A percentile compares a stretch with the other conserved stretches of the same genome.
phyloP scores from a whole-genome alignment of 192 early-diverging fungal genomes.

The Chytriomyces hyalinus region DNA sequence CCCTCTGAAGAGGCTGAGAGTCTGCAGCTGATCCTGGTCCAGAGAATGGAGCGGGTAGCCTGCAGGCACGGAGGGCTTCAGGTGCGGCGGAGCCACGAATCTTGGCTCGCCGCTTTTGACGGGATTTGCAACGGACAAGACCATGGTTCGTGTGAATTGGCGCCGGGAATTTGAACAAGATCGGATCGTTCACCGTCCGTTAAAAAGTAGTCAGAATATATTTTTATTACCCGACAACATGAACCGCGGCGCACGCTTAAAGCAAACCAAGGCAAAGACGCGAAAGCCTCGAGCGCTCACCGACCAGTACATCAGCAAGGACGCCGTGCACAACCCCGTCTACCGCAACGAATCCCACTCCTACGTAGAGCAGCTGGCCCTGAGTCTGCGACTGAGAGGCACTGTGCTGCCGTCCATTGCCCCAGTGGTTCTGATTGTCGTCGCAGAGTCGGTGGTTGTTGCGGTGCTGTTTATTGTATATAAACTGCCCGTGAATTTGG shows the following conservation, averaged over 20 bases:
- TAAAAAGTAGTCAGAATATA: not conserved
- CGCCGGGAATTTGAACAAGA: too few species aligned
- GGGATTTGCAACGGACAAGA: too few species aligned
- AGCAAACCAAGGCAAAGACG: not conserved
- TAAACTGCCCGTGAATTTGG: conserved; percentile 20
- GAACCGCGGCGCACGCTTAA: not conserved
- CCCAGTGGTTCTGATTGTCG: conserved; percentile 15
- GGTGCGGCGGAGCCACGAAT: not conserved
- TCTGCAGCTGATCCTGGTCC: not conserved
- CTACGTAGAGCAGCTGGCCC: conserved; percentile 10
- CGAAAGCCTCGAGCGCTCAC: conserved; percentile 1
- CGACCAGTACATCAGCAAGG: conserved; percentile 12
- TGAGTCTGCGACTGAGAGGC: conserved; percentile 6
- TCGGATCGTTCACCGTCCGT: too few species aligned
- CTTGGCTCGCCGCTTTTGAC: not conserved
- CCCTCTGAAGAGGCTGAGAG: not conserved
- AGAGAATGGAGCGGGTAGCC: not conserved
- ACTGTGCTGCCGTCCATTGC: conserved; percentile 32
- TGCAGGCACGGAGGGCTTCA: not conserved
- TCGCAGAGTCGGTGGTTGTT: conserved; percentile 23
- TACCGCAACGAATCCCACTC: conserved; percentile 3
- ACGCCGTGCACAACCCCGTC: conserved; percentile 26
- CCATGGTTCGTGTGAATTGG: too few species aligned
- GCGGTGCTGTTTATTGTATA: conserved; percentile 14
- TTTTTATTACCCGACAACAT: not conserved